Conservation (phyloP, 169 alveolate species). For the Cystoisospora suis region DNA sequence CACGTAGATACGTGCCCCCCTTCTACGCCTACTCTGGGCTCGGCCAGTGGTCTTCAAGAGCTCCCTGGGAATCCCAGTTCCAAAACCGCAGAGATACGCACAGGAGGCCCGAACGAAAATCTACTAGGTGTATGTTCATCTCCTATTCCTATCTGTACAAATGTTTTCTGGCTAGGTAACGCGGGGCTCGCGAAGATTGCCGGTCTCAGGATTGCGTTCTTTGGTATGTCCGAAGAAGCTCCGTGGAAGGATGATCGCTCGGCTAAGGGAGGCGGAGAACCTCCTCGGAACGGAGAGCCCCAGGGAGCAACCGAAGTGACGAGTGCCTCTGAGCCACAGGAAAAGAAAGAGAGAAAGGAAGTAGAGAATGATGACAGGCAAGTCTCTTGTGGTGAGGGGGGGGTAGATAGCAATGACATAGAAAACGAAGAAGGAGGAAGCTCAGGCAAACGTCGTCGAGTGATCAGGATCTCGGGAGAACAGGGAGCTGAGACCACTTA, state of each 20-base stretch:
- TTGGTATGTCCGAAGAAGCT: neutral
- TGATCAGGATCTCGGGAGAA: neutral
- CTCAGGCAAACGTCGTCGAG: neutral
- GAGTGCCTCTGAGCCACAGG: no score
- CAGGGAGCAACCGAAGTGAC: neutral
- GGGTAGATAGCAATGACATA: neutral
- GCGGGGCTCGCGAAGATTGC: neutral
- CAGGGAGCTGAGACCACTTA: no score
- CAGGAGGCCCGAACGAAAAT: no score
- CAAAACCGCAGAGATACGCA: neutral
- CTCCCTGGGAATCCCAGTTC: no score
- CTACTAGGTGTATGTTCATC: neutral
- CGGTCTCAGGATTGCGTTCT: slow-evolving; percentile 16
- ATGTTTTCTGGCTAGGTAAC: slow-evolving; percentile 7
- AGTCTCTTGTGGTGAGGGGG: no score
- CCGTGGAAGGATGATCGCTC: neutral
- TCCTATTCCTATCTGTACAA: neutral
- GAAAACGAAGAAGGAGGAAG: neutral
- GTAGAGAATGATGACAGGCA: neutral
- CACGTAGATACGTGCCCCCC: no score
- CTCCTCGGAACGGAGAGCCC: neutral
- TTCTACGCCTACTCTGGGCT: no score
- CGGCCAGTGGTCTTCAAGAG: no score
- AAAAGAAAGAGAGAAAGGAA: neutral
- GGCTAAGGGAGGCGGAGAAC: neutral